Evolutionary conservation across 2,329 filamentous ascomycete genomes (phyloP), one percentile per base, ranked within the genome.

Genomic region (Aspergillus tubingensis): DNA sequence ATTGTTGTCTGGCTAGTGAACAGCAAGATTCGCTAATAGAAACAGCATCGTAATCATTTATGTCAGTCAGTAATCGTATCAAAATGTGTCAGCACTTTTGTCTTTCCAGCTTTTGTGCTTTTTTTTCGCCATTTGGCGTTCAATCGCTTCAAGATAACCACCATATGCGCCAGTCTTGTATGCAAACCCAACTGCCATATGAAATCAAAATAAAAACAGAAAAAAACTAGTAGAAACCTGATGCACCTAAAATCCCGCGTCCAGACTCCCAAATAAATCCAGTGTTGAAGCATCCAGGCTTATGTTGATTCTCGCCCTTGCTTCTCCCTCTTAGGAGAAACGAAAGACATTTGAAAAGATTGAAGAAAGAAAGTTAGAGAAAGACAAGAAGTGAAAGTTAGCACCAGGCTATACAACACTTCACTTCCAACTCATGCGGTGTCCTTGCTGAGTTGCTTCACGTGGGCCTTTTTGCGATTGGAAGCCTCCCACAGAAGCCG

Each of bases 401-500:
- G 39, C 30, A 36, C 30, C 39, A 30, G 19, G 27, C 25, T 47
- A 47, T 47, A 47, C 23, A 15, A 41, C 19, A 7, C 43, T 30
- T 36, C 17, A 21, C 39, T 44, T 52, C 38, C 63, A 51, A 59
- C 56, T 61, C 58, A 61, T 50, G 58, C 54, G 55, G 64, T 66
- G 32, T 59, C 62, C 15, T 51, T 56, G 61, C 63, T 73, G 43
- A 65, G 57, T 52, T 67, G 63, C 25, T 70, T 64, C n/a, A 65
- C 61, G 49, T 71, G 72, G 19, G 66, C 58, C 30, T 65, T 72
- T 64, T 74, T 77, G 64, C 72, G 72, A 57, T 70, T 73, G 38
- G 76, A 74, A 25, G 80, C 80, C 62, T 83, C 82, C 72, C 78
- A 80, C 44, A 79, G 76, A 67, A 82, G 68, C 49, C 81, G 77